Evolutionary conservation across 176 grass and related monocot species (phyloP), one percentile per base, ranked within the genome.

Genomic region (Saccharum officinarum): DNA sequence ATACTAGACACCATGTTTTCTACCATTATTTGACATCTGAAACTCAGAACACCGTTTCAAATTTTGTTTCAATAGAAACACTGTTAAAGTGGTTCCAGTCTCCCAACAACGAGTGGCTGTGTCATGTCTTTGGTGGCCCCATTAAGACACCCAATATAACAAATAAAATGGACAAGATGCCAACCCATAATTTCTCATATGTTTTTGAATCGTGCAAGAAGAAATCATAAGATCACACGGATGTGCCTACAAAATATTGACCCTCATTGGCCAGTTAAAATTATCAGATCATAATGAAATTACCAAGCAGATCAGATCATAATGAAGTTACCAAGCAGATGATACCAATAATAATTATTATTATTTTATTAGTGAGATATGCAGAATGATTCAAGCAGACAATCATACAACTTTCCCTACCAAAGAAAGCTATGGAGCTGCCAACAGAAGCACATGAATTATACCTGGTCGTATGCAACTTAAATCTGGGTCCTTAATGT

Each of bases 191-290:
- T 83, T 67, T 67, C 40, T 73, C 71, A 11, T 57, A 8, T 77
- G 25, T 69, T 23, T 37, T 10, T 67, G 4, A 45, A 12, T 25
- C 41, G 1, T 38, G 3, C 39, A 3, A 64, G 62, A 3, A 72
- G 62, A 89, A 80, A 85, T 85, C 78, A 81, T 85, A 85, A 40
- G 46, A 69, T 71, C 61, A 40, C 28, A 81, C 41, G 63, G 50
- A 84, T 37, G 46, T 9, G 16, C 47, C 45, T 7, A 18, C 9
- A 67, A 25, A 60, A 28, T 82, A 68, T 41, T 59, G 42, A 50
- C 3, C 17, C 87, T 75, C 10, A 45, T 22, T 57, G 59, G 73
- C 16, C 10, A 54, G 44, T 83, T 66, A 77, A 10, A 71, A 69
- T 52, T 20, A 78, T 33, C 65, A 70, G 12, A 70, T 36, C 14